A percentile compares a stretch with the other conserved stretches of the same genome.
Evolutionary conservation across 2,329 filamentous ascomycete species (phyloP).

Genomic region (Blumeria graminis): DNA sequence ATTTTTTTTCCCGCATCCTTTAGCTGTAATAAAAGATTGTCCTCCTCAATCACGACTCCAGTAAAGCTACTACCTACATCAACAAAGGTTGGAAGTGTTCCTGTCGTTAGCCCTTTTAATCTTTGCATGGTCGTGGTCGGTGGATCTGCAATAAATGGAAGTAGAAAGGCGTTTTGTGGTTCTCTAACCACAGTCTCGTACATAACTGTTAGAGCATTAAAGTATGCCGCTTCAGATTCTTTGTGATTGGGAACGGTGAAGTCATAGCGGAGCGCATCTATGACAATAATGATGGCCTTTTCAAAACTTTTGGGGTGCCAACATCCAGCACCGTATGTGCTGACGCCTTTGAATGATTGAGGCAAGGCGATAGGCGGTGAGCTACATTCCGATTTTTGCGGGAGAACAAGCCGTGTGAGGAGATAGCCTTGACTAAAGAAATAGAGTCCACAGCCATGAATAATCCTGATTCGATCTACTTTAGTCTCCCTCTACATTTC

Average conservation of each 20-base stretch:
- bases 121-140: constrained; percentile 83
- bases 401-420: constrained; percentile 59
- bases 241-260: constrained; percentile 61
- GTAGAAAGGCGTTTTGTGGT: constrained; percentile 65
- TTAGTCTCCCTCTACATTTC: not conserved
- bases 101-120: constrained; percentile 82
- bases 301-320: constrained; percentile 93
- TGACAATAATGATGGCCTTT: constrained; percentile 69
- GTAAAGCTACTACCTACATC: constrained; percentile 90
- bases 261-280: constrained; percentile 89
- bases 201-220: constrained; percentile 69
- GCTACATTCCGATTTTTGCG: constrained; percentile 48
- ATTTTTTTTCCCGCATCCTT: constrained; percentile 45
- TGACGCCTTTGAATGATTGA: constrained; percentile 8
- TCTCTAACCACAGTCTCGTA: constrained; percentile 55
- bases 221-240: constrained; percentile 31
- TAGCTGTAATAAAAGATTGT: constrained; percentile 46
- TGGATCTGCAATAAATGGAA: constrained; percentile 91
- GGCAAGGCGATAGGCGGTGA: constrained; percentile 36
- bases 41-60: constrained; percentile 85
- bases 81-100: constrained; percentile 81
- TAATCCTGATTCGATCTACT: constrained; percentile 11
- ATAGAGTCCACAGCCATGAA: constrained; percentile 63
- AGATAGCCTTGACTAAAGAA: constrained; percentile 92
- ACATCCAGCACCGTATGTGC: constrained; percentile 43